Evolutionary conservation across 2,329 filamentous ascomycete genomes (phyloP), one percentile per base, ranked within the genome.

Genomic region (Fusarium coffeatum): DNA sequence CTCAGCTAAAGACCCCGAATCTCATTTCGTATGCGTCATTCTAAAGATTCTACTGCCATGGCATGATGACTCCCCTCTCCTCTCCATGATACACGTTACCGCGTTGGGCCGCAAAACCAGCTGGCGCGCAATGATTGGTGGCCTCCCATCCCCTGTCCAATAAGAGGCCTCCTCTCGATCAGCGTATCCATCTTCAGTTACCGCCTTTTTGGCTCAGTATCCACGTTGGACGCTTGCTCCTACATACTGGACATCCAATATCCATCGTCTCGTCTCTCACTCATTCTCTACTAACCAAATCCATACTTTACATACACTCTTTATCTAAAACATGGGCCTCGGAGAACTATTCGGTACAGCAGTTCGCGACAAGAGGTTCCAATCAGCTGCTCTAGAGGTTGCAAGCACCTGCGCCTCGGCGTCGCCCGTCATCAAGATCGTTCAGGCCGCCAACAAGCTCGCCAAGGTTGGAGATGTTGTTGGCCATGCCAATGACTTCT

Each of bases 381-480:
- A 70, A 46, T 41, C 43, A 48, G 62, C 59, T 43, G 67, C 67
- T 5, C 45, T 69, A 12, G 67, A 69, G 6, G 67, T 66, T 3
- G 67, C 62, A 18, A 67, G 62, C 23, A 68, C n/a, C 25, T 69
- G 58, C 30, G 48, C 62, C 18, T 66, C 66, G 16, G 66, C 67
- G 11, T 34, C 66, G 8, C 69, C 69, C 6, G 66, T 72, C 20
- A 51, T 72, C 32, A 76, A 71, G 37, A 74, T 72, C 47, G 64
- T 75, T 13, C 73, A 76, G 50, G 73, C 73, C 23, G 73, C 73
- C n/a, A 61, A 72, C 43, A 70, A 72, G n/a, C 58, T 75, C 49
- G 49, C 71, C 46, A 73, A 74, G n/a, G 51, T 71, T 3, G 73
- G 73, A n/a, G 72, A 75, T 15, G 64, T 64, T 16, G 59, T 74